Conservation (phyloP, 345 rosid genomes). For the Gossypium australe region DNA sequence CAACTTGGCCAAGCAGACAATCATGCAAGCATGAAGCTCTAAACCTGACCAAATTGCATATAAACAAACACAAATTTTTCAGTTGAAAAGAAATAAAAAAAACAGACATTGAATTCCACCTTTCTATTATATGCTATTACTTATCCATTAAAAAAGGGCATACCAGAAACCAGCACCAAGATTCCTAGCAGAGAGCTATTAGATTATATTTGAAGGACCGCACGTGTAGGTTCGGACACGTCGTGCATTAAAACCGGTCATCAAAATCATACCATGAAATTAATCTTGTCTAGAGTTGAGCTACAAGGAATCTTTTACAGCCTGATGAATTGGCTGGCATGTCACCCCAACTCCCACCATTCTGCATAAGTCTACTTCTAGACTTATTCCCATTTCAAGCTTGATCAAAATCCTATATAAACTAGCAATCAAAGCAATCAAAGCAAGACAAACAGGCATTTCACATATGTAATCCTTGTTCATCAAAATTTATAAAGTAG, state of each 20-base stretch:
- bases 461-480: not conserved
- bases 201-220: not conserved
- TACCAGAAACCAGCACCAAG: conserved; percentile 9
- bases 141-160: not conserved
- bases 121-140: not conserved
- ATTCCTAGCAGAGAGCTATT: not conserved
- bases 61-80: not conserved
- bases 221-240: conserved; percentile 1
- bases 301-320: conserved; percentile 10
- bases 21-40: too few species aligned
- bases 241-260: not conserved
- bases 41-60: not conserved
- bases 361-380: not conserved
- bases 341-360: conserved; percentile 5
- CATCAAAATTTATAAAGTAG: not conserved
- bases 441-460: too few species aligned
- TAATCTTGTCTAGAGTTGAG: conserved; percentile 2
- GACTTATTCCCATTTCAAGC: not conserved
- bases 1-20: too few species aligned
- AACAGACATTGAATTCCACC: not conserved
- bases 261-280: conserved; percentile 7
- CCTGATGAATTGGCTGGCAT: conserved; percentile 12
- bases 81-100: not conserved
- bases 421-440: not conserved
- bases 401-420: conserved; percentile 9